Evolutionary conservation across 345 rosid genomes (phyloP), one percentile per base, ranked within the genome.

Genomic region (Euclidium syriacum): DNA sequence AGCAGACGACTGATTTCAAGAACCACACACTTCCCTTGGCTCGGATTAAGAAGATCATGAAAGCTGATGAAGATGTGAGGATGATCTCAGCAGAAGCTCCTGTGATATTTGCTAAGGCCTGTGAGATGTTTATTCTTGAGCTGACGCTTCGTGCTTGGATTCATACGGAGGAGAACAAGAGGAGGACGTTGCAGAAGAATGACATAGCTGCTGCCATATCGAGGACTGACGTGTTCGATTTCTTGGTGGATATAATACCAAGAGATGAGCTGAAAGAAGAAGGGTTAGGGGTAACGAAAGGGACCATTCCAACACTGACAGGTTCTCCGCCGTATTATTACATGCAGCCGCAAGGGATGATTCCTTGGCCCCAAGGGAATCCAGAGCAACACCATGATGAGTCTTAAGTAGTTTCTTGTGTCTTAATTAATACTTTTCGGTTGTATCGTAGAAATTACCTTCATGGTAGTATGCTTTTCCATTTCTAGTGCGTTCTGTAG

Each of bases 1-100:
- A 76, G 58, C 83, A 79, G 34, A 77, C 78, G 0, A 23, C 44
- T 1, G 86, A 81, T 62, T 81, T 81, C 73, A 81, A 77, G 75
- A 81, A 79, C 62, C 83, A 81, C 64, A 79, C 76, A 44, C 78
- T 81, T 25, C 83, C 86, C 3, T 71, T 81, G 3, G 86, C 86
- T 29, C 77, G 83, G 64, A 79, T 81, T 33, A 81, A 81, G 67
- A 81, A 81, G 77, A 81, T 81, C 60, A 81, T 81, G 86, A 81
- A 81, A 77, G 83, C 85, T 15, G 83, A 81, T 22, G 81, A 78
- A 69, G 85, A 81, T 66, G 83, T 81, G 10, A 55, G 85, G 52
- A 81, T 81, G 85, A 81, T 81, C 52, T 81, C 85, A 8, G 83
- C 81, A 0, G 85, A 81, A 68, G 85, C 83, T 58, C 85, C 83